Evolutionary conservation across 2,329 filamentous ascomycete genomes (phyloP), one percentile per base, ranked within the genome.

Genomic region (Alternaria arborescens): DNA sequence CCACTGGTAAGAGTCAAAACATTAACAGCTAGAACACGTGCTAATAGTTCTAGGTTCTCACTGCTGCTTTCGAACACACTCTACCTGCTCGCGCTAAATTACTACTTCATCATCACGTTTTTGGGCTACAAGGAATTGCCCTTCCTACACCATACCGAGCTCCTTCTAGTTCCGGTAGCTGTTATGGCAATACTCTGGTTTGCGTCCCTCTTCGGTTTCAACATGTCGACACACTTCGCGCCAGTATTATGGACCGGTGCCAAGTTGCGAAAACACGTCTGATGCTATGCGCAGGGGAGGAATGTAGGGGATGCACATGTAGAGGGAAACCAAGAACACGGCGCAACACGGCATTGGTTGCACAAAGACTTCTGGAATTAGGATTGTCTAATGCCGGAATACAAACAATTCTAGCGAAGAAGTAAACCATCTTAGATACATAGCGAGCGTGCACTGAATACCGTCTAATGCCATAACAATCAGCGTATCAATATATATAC

Each of bases 71-170:
- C 87, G 28, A 90, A 91, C 71, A 85, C 87, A 1, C 83, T 90
- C 65, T 90, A 90, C 70, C 82, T 90, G n/a, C 80, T 88, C 38
- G 88, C 88, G 0, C 78, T 89, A 52, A 83, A 84, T 28, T 90
- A 90, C 78, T 90, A 90, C 77, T 88, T 86, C 71, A 85, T 90
- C 66, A 88, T 90, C 69, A 89, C 86, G 8, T 91, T 91, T 74
- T 79, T 91, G 43, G 88, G 88, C 34, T 91, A 90, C 77, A 90
- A 90, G 69, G 87, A 88, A 24, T 79, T 91, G 16, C 88, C 88
- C 0, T 90, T 90, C 73, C 77, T 90, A 24, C 86, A 88, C 71
- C 87, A 90, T 66, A 90, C 88, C 1, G 87, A 90, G 73, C 82
- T 90, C 4, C 81, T 91, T 14, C 81, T 91, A 32, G 80, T 86